These are phyloP conservation scores for Rhodotorula sp. DNA, from an alignment of 1,284 basidiomycete genomes.

Conservation along the genomic window DNA sequence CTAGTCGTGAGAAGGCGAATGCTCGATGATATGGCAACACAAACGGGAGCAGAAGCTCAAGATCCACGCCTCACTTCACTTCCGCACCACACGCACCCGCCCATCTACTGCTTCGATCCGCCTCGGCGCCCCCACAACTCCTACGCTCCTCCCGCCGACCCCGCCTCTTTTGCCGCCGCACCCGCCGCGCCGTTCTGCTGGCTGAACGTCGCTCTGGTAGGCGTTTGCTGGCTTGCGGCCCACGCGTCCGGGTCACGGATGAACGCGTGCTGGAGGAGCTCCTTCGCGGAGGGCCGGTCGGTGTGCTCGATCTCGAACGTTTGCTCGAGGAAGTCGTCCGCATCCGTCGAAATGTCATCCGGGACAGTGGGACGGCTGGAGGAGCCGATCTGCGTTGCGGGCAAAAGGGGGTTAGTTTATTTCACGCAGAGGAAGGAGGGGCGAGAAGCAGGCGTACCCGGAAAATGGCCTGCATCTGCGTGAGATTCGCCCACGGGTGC, in stretches of 20 bases:
- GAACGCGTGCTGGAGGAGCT: conserved; percentile 71
- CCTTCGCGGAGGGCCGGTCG: conserved; percentile 75
- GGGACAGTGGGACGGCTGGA: conserved; percentile 80
- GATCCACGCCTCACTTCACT: too few relatives aligned
- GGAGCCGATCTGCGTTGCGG: conserved; percentile 72
- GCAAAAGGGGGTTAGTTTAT: neutral
- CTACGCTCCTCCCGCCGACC: neutral
- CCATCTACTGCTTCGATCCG: neutral
- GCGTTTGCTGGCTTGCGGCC: conserved; percentile 34
- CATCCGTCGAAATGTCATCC: conserved; percentile 80
- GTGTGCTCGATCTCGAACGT: conserved; percentile 85
- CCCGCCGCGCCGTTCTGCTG: conserved; percentile 6
- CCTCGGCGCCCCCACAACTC: neutral
- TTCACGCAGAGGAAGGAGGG: neutral
- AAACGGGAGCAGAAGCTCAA: too few relatives aligned
- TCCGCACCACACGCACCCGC: too few relatives aligned
- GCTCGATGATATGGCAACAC: too few relatives aligned
- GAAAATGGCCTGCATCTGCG: conserved; percentile 99
- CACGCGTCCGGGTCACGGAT: conserved; percentile 23
- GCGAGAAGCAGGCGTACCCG: conserved; percentile 65
- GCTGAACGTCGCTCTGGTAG: conserved; percentile 39
- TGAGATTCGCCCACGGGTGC: conserved; percentile 94
- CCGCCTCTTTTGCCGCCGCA: neutral
- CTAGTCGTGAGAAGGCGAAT: neutral
- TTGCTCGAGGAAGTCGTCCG: conserved; percentile 75